These are phyloP conservation scores for Psidium friedrichsthalianum DNA, from an alignment of 345 rosid species.

Conservation along the genomic window DNA sequence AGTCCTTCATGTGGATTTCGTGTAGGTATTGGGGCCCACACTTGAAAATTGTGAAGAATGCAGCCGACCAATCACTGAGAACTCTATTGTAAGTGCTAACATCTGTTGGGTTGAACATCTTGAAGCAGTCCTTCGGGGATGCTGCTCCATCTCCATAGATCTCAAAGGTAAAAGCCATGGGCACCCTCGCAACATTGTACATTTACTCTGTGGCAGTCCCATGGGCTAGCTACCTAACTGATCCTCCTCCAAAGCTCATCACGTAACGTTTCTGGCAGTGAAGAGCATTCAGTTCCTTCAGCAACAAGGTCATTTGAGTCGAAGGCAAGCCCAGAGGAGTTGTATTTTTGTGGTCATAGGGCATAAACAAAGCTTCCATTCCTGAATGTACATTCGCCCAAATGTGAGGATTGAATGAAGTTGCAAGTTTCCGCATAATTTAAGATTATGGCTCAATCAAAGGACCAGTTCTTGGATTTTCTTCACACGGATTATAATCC, in stretches of 20 bases:
- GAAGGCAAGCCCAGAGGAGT: slow-evolving; percentile 70
- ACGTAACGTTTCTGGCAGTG: slow-evolving; percentile 80
- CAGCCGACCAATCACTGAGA: slow-evolving; percentile 83
- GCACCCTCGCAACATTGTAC: slow-evolving; percentile 68
- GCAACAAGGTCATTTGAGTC: slow-evolving; percentile 49
- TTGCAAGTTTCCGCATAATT: slow-evolving; percentile 80
- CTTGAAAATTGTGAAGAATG: slow-evolving; percentile 62
- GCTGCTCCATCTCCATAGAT: slow-evolving; percentile 69
- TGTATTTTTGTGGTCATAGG: slow-evolving; percentile 86
- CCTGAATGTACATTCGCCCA: slow-evolving; percentile 99
- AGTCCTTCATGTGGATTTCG: slow-evolving; percentile 26
- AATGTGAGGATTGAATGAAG: slow-evolving; percentile 85
- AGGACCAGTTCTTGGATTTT: slow-evolving; percentile 87
- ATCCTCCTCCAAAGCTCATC: slow-evolving; percentile 93
- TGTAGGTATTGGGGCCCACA: slow-evolving; percentile 33
- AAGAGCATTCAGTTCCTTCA: slow-evolving; percentile 51
- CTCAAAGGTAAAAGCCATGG: slow-evolving; percentile 99
- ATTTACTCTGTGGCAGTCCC: slow-evolving; percentile 98
- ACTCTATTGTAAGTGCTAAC: slow-evolving; percentile 65
- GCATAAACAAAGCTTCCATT: slow-evolving; percentile 97
- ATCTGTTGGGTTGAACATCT: slow-evolving; percentile 89
- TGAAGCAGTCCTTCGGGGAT: slow-evolving; percentile 77
- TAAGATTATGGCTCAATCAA: slow-evolving; percentile 96
- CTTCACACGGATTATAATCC: slow-evolving; percentile 98
- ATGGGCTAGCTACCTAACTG: slow-evolving; percentile 97